phyloP scores from a whole-genome alignment of 2,329 filamentous ascomycete genomes.

The Geoglossum cookeanum region DNA sequence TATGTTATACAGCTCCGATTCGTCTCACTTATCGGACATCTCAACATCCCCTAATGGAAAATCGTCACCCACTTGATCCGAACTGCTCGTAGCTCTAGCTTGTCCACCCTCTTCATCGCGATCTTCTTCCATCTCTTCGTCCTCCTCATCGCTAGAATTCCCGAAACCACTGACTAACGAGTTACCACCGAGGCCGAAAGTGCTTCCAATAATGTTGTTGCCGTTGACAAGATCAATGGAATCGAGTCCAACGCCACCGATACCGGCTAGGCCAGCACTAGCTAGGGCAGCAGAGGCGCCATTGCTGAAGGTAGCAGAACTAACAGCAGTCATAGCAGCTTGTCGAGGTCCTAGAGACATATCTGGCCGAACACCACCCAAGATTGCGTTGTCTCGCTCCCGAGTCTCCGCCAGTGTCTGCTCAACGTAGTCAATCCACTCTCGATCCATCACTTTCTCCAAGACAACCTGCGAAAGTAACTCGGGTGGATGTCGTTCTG shows the following conservation, averaged over 20 bases:
- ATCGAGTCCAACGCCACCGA: constrained; percentile 31
- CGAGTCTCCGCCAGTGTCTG: constrained; percentile 81
- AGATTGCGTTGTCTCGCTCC: constrained; percentile 93
- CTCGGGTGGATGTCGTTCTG: constrained; percentile 79
- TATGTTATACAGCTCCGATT: not conserved
- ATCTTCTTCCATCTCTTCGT: constrained; percentile 78
- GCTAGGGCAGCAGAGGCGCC: constrained; percentile 50
- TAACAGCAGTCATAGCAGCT: constrained; percentile 41
- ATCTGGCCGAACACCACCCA: constrained; percentile 85
- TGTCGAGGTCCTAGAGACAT: constrained; percentile 65
- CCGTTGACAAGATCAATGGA: constrained; percentile 49
- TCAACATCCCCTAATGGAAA: constrained; percentile 41
- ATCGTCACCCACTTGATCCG: constrained; percentile 46
- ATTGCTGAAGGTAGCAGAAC: constrained; percentile 29
- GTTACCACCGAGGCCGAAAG: constrained; percentile 53
- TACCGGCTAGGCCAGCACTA: constrained; percentile 62
- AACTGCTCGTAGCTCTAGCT: constrained; percentile 26
- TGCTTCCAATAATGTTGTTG: constrained; percentile 45
- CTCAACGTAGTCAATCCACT: constrained; percentile 92
- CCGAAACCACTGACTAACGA: constrained; percentile 78
- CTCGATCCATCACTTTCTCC: constrained; percentile 70
- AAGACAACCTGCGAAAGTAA: constrained; percentile 66
- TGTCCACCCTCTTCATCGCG: constrained; percentile 44
- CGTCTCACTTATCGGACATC: constrained; percentile 36
- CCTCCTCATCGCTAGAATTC: constrained; percentile 88